Percentiles rank a stretch among this genome's conserved stretches.
Evolutionary conservation across 805 yeast genomes (phyloP).

Genomic region (Metschnikowia dekortorum): DNA sequence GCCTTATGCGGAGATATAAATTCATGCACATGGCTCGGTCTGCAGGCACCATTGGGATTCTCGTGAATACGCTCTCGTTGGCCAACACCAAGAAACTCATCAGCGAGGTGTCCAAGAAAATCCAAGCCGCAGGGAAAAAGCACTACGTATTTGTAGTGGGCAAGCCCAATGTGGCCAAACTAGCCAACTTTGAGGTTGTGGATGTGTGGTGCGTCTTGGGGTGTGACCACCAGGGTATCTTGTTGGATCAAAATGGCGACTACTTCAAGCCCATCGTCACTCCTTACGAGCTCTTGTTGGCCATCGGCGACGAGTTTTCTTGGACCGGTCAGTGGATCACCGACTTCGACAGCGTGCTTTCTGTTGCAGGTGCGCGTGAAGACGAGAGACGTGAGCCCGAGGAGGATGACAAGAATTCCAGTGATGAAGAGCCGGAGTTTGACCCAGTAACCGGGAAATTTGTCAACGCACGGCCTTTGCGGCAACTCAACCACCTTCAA

Average conservation of each 20-base stretch:
- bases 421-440: slow-evolving; percentile 66
- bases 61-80: slow-evolving; percentile 85
- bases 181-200: slow-evolving; percentile 92
- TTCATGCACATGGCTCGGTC: slow-evolving; percentile 85
- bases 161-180: slow-evolving; percentile 93
- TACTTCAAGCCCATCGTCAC: slow-evolving; percentile 90
- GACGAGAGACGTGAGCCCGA: slow-evolving; percentile 9
- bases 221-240: slow-evolving; percentile 90
- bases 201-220: slow-evolving; percentile 95
- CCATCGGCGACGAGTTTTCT: slow-evolving; percentile 65
- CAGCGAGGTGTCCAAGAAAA: slow-evolving; percentile 53
- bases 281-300: slow-evolving; percentile 84
- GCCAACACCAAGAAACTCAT: slow-evolving; percentile 67
- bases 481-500: slow-evolving; percentile 61
- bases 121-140: slow-evolving; percentile 78
- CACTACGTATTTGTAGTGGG: slow-evolving; percentile 95
- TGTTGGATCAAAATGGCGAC: slow-evolving; percentile 72
- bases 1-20: slow-evolving; percentile 77
- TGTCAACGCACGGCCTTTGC: slow-evolving; percentile 69
- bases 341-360: slow-evolving; percentile 58
- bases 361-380: slow-evolving; percentile 33
- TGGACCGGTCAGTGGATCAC: slow-evolving; percentile 97
- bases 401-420: slow-evolving; percentile 7
- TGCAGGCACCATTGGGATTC: slow-evolving; percentile 87
- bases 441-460: slow-evolving; percentile 83